A percentile compares a stretch with the other conserved stretches of the same genome.
Evolutionary conservation across 2,329 filamentous ascomycete genomes (phyloP).

Genomic region (Fusarium miscanthi): DNA sequence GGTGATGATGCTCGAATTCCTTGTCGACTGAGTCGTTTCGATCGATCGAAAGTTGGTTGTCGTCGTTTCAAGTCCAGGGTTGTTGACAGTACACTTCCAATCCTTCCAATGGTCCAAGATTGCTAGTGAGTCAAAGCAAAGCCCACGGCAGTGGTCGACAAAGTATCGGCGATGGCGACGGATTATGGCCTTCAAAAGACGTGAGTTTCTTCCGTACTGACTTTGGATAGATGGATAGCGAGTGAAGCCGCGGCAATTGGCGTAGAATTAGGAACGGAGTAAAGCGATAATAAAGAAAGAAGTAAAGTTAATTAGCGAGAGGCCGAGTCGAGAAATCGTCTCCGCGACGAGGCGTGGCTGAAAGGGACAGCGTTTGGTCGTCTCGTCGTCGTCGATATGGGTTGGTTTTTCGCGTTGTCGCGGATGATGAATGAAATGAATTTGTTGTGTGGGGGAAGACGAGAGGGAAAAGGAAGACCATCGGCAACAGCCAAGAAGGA

Average conservation of each 20-base stretch:
- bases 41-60: slow-evolving; percentile 9
- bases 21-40: slow-evolving; percentile 5
- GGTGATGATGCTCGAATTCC: background rate
- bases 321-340: slow-evolving; percentile 44
- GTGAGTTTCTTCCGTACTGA: slow-evolving; percentile 24
- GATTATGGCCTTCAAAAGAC: slow-evolving; percentile 24
- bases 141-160: background rate
- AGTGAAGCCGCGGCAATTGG: slow-evolving; percentile 30
- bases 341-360: slow-evolving; percentile 44
- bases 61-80: slow-evolving; percentile 6
- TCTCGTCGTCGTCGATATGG: slow-evolving; percentile 42
- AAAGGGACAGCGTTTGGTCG: slow-evolving; percentile 28
- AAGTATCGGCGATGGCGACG: slow-evolving; percentile 1
- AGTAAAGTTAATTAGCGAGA: slow-evolving; percentile 38
- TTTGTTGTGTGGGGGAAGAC: slow-evolving; percentile 38
- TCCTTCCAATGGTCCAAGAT: slow-evolving; percentile 3
- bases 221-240: slow-evolving; percentile 32
- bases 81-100: background rate
- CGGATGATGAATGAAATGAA: slow-evolving; percentile 39
- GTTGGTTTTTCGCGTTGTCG: slow-evolving; percentile 37
- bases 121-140: background rate
- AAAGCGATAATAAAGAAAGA: slow-evolving; percentile 29
- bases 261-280: slow-evolving; percentile 34
- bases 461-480: slow-evolving; percentile 35
- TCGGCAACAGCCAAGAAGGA: slow-evolving; percentile 23